A percentile compares a stretch with the other conserved stretches of the same genome.
Conservation (phyloP, 164 flowering plant species). For the Buxus sempervirens region DNA sequence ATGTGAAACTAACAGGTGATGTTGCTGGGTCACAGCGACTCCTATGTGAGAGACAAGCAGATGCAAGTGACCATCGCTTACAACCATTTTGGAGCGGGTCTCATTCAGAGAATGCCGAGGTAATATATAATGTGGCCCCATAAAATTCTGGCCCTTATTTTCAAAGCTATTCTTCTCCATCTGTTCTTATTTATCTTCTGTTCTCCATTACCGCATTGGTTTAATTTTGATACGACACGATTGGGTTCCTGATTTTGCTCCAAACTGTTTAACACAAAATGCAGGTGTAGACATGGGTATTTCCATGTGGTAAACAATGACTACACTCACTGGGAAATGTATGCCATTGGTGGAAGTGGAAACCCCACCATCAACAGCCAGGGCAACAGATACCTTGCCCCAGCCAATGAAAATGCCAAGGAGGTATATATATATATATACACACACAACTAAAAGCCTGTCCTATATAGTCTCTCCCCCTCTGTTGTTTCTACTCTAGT, state of each 20-base stretch:
- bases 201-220: background rate
- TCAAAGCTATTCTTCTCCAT: background rate
- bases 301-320: constrained; percentile 97
- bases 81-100: constrained; percentile 95
- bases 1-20: constrained; percentile 54
- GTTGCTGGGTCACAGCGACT: constrained; percentile 91
- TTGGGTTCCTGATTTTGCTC: background rate
- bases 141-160: background rate
- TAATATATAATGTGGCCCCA: constrained; percentile 19
- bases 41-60: constrained; percentile 68
- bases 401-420: constrained; percentile 62
- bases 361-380: constrained; percentile 90
- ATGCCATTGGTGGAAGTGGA: constrained; percentile 95
- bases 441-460: no score
- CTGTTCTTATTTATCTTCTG: background rate
- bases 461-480: no score
- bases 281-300: constrained; percentile 88
- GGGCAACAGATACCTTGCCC: constrained; percentile 83
- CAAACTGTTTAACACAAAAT: background rate
- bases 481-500: background rate
- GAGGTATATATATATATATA: no score
- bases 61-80: constrained; percentile 99
- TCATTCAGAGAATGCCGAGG: constrained; percentile 99
- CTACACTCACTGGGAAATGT: constrained; percentile 98
- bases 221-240: no score